These are phyloP conservation scores for Agroathelia rolfsii DNA, from an alignment of 1,284 basidiomycete genomes.

Conservation along the genomic window DNA sequence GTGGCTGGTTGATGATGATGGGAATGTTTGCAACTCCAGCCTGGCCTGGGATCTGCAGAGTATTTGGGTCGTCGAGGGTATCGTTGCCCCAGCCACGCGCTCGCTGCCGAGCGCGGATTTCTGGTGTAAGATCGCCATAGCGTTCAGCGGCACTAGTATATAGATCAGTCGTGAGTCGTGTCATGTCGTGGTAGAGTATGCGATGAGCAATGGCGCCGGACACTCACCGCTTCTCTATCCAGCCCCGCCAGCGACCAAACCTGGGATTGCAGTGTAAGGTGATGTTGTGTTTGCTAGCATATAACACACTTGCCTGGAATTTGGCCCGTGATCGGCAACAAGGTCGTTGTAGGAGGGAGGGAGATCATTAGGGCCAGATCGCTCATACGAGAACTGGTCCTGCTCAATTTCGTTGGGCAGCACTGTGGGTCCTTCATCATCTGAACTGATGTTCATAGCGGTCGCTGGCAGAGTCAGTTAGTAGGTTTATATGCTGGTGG, in stretches of 20 bases:
- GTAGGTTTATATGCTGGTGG: not conserved
- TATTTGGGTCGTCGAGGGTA: slow-evolving; percentile 6
- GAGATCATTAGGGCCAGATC: slow-evolving; percentile 42
- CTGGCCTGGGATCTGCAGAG: slow-evolving; percentile 3
- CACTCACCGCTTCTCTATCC: slow-evolving; percentile 73
- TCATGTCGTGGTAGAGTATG: slow-evolving; percentile 8
- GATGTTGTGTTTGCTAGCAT: slow-evolving; percentile 3
- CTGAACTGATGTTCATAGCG: slow-evolving; percentile 14
- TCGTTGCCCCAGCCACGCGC: slow-evolving; percentile 59
- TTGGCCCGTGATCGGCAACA: slow-evolving; percentile 59
- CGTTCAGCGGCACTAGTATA: slow-evolving; percentile 65
- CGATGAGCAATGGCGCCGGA: slow-evolving; percentile 1
- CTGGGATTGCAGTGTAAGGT: slow-evolving; percentile 23
- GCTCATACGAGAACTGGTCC: slow-evolving; percentile 35
- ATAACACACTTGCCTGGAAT: slow-evolving; percentile 48
- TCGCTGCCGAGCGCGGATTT: slow-evolving; percentile 45
- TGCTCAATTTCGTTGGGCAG: slow-evolving; percentile 35
- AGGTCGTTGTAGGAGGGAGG: slow-evolving; percentile 75
- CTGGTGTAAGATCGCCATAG: slow-evolving; percentile 52
- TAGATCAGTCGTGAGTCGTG: slow-evolving; percentile 1
- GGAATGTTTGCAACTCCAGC: slow-evolving; percentile 10
- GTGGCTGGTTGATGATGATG: slow-evolving; percentile 15
- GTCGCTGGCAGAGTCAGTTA: slow-evolving; percentile 13
- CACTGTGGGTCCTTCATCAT: no score
- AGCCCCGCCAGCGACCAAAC: slow-evolving; percentile 73